These are phyloP conservation scores for Apiospora phragmitis DNA, from an alignment of 2,329 filamentous ascomycete genomes.

Conservation along the genomic window DNA sequence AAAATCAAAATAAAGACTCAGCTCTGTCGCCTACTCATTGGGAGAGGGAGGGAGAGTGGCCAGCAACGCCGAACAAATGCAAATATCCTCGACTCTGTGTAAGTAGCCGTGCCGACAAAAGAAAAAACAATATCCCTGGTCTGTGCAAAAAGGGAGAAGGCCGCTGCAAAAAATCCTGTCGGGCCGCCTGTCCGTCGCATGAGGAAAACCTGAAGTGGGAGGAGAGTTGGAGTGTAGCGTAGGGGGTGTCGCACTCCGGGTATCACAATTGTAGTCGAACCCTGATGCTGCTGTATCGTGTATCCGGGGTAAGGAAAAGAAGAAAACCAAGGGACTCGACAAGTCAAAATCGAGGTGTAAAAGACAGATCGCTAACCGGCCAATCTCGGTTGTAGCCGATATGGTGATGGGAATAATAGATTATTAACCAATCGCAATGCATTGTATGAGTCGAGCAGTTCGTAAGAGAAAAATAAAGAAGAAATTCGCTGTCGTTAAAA, in stretches of 20 bases:
- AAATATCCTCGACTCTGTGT: background rate
- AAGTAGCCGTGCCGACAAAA: background rate
- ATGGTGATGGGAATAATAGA: background rate
- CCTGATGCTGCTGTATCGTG: conserved; percentile 30
- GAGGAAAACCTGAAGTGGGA: background rate
- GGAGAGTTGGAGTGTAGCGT: conserved; percentile 29
- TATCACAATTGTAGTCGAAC: conserved; percentile 29
- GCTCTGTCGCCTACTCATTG: background rate
- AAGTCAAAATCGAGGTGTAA: background rate
- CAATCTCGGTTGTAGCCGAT: background rate
- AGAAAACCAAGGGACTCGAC: background rate
- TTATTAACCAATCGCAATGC: background rate
- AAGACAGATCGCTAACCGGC: background rate
- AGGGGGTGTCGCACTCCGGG: conserved; percentile 33
- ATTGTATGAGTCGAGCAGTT: background rate
- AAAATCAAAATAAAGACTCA: background rate
- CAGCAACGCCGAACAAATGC: background rate
- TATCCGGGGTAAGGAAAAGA: conserved; percentile 17
- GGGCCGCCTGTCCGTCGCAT: too few species aligned
- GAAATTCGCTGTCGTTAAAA: background rate
- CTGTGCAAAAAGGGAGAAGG: background rate
- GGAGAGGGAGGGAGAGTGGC: background rate
- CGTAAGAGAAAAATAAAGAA: background rate
- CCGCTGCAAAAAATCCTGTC: background rate
- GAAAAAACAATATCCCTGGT: background rate